These are phyloP conservation scores for Ceratocystis colombiana DNA, from an alignment of 2,329 filamentous ascomycete species.

Conservation along the genomic window DNA sequence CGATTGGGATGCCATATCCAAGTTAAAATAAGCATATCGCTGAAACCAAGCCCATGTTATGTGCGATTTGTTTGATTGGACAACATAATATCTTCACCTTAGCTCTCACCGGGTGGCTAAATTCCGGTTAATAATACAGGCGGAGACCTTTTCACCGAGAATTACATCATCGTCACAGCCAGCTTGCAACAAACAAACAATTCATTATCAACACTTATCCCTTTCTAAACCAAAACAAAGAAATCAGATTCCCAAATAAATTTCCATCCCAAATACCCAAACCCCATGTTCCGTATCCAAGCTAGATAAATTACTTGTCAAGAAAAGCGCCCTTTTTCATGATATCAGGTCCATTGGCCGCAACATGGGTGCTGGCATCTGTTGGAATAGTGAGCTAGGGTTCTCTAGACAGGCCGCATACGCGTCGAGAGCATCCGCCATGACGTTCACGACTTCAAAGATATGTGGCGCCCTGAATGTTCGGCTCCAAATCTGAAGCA, in stretches of 20 bases:
- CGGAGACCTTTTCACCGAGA: not conserved
- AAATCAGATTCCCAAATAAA: too few species aligned
- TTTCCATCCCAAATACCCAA: not conserved
- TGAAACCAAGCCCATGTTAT: not conserved
- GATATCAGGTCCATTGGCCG: constrained; percentile 17
- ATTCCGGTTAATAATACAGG: not conserved
- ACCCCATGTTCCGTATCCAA: too few species aligned
- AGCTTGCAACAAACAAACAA: too few species aligned
- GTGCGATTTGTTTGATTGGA: not conserved
- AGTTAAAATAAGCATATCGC: not conserved
- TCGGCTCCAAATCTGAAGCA: constrained; percentile 52
- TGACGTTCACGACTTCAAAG: constrained; percentile 50
- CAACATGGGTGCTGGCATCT: constrained; percentile 6
- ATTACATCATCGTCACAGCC: too few species aligned
- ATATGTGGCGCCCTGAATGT: constrained; percentile 53
- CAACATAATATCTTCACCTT: constrained; percentile 12
- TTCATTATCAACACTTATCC: too few species aligned
- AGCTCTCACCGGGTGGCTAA: not conserved
- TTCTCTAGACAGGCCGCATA: constrained; percentile 50
- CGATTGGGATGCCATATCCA: not conserved
- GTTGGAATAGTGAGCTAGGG: constrained; percentile 29
- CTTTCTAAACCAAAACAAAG: too few species aligned
- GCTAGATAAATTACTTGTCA: too few species aligned
- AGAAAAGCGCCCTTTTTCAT: not conserved
- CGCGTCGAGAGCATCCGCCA: constrained; percentile 47